Evolutionary conservation across 2,329 filamentous ascomycete species (phyloP).

Genomic region (Bipolaris cookei): DNA sequence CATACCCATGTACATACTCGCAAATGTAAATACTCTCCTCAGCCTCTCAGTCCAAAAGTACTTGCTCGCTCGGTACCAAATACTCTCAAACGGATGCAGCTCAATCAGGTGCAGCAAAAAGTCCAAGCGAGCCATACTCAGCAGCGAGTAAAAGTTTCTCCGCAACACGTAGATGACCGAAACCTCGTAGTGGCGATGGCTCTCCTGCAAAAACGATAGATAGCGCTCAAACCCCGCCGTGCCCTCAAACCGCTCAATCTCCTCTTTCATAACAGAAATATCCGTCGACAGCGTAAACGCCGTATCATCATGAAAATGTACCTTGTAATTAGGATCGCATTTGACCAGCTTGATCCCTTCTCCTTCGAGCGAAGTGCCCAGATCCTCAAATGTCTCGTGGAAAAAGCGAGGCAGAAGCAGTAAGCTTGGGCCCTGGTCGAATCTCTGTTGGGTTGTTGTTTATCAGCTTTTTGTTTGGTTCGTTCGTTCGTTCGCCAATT

Average conservation of each 20-base stretch:
- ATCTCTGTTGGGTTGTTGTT: slow-evolving; percentile 54
- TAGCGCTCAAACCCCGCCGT: slow-evolving; percentile 74
- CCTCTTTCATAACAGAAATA: slow-evolving; percentile 70
- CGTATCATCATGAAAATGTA: slow-evolving; percentile 74
- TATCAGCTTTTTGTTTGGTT: no score
- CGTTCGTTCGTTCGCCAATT: no score
- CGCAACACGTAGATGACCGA: slow-evolving; percentile 69
- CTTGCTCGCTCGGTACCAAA: slow-evolving; percentile 67
- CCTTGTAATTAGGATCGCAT: slow-evolving; percentile 77
- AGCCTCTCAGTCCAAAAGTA: slow-evolving; percentile 75
- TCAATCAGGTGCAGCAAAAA: slow-evolving; percentile 66
- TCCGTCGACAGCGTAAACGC: slow-evolving; percentile 71
- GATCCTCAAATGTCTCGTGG: slow-evolving; percentile 70
- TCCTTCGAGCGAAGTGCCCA: slow-evolving; percentile 68
- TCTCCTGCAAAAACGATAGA: slow-evolving; percentile 69
- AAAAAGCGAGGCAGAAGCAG: slow-evolving; percentile 75
- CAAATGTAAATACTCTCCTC: slow-evolving; percentile 75
- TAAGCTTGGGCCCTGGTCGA: slow-evolving; percentile 78
- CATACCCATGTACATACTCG: slow-evolving; percentile 86
- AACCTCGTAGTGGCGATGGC: slow-evolving; percentile 73
- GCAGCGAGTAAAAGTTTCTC: slow-evolving; percentile 68
- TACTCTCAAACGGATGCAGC: slow-evolving; percentile 74
- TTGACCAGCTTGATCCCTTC: slow-evolving; percentile 73
- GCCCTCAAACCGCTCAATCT: slow-evolving; percentile 76
- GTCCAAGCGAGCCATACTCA: slow-evolving; percentile 63